Evolutionary conservation across 1,284 basidiomycete species (phyloP).

Genomic region (Taiwanofungus camphoratus): DNA sequence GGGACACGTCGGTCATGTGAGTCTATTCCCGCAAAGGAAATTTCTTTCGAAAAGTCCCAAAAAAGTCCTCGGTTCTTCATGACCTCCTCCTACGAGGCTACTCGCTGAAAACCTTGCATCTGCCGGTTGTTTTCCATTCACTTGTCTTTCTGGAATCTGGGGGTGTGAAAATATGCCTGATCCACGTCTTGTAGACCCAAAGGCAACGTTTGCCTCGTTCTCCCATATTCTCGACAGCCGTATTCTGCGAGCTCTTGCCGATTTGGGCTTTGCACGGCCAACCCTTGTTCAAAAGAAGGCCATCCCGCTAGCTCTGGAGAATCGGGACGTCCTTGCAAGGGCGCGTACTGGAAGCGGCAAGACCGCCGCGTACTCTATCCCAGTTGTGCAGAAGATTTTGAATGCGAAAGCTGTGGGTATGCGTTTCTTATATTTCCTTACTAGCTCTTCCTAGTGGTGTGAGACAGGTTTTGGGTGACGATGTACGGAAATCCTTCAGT

Average conservation of each 20-base stretch:
- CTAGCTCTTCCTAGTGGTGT: too few species aligned
- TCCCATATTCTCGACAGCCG: conserved; percentile 72
- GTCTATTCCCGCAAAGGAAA: too few species aligned
- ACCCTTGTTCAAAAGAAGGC: conserved; percentile 79
- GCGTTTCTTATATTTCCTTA: conserved; percentile 10
- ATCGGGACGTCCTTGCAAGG: conserved; percentile 88
- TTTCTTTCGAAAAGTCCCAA: too few species aligned
- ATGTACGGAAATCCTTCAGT: too few species aligned
- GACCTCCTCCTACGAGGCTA: too few species aligned
- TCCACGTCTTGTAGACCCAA: conserved; percentile 43
- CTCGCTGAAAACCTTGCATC: too few species aligned
- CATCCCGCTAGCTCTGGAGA: conserved; percentile 85
- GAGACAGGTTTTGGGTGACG: too few species aligned
- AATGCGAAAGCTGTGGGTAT: conserved; percentile 71
- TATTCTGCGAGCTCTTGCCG: conserved; percentile 73
- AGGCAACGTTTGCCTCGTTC: conserved; percentile 59
- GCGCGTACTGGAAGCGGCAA: conserved; percentile 97
- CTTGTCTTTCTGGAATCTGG: too few species aligned
- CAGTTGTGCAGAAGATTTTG: conserved; percentile 86
- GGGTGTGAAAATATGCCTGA: conserved; percentile 36
- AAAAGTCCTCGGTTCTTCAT: too few species aligned
- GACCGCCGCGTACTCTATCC: conserved; percentile 94
- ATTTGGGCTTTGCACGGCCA: conserved; percentile 77
- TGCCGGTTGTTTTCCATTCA: too few species aligned
- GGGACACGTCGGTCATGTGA: too few species aligned